These are phyloP conservation scores for Tolypocladium tropicale DNA, from an alignment of 2,329 filamentous ascomycete genomes.

Conservation along the genomic window DNA sequence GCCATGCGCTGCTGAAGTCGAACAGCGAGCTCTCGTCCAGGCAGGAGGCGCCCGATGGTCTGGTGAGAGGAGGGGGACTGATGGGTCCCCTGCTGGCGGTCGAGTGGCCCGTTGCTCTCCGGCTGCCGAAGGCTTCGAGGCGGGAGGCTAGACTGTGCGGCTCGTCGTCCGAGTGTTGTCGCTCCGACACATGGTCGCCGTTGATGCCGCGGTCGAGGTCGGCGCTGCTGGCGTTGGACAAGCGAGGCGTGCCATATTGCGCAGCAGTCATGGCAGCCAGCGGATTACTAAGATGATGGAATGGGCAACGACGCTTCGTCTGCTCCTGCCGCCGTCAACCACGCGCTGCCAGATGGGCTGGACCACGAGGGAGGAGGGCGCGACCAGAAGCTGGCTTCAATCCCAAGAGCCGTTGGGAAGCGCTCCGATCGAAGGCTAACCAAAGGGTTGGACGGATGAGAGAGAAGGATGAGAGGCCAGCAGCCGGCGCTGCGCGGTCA, in stretches of 20 bases:
- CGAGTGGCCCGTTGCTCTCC: conserved; percentile 1
- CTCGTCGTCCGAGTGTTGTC: not conserved
- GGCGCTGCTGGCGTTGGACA: not conserved
- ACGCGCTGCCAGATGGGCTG: not conserved
- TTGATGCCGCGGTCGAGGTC: not conserved
- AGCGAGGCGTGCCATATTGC: not conserved
- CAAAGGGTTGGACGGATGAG: not conserved
- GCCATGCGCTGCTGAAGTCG: not conserved
- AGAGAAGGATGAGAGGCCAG: not conserved
- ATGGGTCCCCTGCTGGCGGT: conserved; percentile 9
- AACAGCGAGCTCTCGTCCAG: conserved; percentile 1
- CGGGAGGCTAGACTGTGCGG: not conserved
- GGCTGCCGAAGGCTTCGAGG: conserved; percentile 3
- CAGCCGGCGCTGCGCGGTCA: not conserved
- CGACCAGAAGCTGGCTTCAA: not conserved
- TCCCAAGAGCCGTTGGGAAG: not conserved
- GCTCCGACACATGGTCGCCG: not conserved
- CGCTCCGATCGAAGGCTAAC: not conserved
- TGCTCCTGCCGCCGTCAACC: not conserved
- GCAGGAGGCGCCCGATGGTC: conserved; percentile 2
- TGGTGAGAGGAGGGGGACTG: conserved; percentile 18
- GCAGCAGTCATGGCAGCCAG: not conserved
- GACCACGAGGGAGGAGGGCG: not conserved
- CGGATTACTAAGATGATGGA: not conserved
- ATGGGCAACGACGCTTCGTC: not conserved